These are phyloP conservation scores for Chiua virens DNA, from an alignment of 768 basidiomycete species.

Conservation along the genomic window DNA sequence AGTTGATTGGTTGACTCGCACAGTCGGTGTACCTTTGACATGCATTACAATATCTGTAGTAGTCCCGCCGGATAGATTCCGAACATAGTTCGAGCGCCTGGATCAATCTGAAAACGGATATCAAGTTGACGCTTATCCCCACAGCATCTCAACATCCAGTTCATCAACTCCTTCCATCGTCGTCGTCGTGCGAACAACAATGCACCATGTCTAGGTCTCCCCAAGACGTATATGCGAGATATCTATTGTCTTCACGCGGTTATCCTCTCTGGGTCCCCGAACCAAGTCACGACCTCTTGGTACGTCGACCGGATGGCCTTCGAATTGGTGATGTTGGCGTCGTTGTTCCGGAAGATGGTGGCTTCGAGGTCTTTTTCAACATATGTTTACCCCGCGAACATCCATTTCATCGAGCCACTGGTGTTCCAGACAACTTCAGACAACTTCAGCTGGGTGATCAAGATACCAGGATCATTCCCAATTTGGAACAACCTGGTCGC, in stretches of 20 bases:
- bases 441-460: background rate
- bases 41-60: no score
- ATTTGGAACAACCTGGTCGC: background rate
- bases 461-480: background rate
- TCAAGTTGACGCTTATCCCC: no score
- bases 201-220: no score
- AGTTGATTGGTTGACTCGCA: no score
- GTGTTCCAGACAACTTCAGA: slow-evolving; percentile 28
- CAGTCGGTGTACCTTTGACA: no score
- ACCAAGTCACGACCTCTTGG: slow-evolving; percentile 20
- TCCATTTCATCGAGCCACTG: slow-evolving; percentile 1
- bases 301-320: slow-evolving; percentile 24
- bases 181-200: no score
- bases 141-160: no score
- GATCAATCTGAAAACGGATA: no score
- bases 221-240: slow-evolving; percentile 18
- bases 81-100: no score
- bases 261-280: slow-evolving; percentile 37
- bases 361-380: slow-evolving; percentile 25
- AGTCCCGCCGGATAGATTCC: no score
- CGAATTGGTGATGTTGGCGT: slow-evolving; percentile 38
- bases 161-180: no score
- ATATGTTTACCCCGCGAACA: slow-evolving; percentile 34
- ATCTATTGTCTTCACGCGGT: slow-evolving; percentile 19
- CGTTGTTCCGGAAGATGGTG: slow-evolving; percentile 27